Percentiles rank a stretch among this genome's conserved stretches.
These are phyloP conservation scores for Salix arbutifolia DNA, from an alignment of 345 rosid genomes.

Conservation along the genomic window DNA sequence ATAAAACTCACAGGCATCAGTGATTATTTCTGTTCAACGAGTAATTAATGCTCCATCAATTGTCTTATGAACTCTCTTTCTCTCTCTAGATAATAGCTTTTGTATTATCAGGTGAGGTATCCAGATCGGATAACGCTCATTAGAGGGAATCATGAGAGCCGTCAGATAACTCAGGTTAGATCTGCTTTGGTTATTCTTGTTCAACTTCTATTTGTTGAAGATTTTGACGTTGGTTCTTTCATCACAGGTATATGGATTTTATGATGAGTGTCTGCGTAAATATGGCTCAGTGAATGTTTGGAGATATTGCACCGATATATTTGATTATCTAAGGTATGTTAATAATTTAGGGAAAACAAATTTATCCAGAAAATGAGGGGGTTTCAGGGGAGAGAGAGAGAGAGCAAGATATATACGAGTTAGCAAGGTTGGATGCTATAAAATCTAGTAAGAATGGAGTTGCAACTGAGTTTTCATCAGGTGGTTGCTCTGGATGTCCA, in stretches of 20 bases:
- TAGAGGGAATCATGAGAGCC: conserved; percentile 96
- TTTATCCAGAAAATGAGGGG: background rate
- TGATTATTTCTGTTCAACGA: background rate
- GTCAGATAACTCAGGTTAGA: conserved; percentile 92
- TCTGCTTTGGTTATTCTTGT: conserved; percentile 12
- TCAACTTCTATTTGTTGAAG: conserved; percentile 7
- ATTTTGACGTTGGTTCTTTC: conserved; percentile 18
- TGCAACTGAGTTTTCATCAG: background rate
- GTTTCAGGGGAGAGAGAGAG: background rate
- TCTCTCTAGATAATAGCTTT: conserved; percentile 19
- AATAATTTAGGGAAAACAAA: background rate
- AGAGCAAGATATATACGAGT: background rate
- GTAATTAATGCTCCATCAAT: background rate
- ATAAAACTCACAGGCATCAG: background rate
- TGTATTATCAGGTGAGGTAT: conserved; percentile 72
- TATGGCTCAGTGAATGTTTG: conserved; percentile 97
- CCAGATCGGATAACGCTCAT: conserved; percentile 94
- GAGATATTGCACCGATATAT: conserved; percentile 97
- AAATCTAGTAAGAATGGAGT: background rate
- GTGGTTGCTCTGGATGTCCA: background rate
- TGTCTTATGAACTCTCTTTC: background rate
- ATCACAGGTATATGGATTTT: conserved; percentile 88
- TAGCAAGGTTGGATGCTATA: background rate
- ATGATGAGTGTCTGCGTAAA: conserved; percentile 93
- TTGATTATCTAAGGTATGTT: conserved; percentile 86